phyloP scores from a whole-genome alignment of 331 rosid genomes.

The Malus hybrid region DNA sequence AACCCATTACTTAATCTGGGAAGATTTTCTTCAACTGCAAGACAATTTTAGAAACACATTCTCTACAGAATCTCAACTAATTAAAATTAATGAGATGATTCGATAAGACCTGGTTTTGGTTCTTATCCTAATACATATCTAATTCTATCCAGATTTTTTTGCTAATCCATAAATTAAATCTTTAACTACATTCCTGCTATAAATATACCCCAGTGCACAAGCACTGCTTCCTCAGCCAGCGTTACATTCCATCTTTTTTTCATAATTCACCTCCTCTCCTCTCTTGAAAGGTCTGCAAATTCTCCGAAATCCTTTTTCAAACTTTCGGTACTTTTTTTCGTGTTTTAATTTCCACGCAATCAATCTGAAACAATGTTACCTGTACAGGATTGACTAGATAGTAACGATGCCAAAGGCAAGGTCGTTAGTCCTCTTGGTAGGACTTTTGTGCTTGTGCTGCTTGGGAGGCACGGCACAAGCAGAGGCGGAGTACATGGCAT shows the following conservation, averaged over 20 bases:
- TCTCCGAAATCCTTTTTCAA: not conserved
- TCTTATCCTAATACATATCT: not conserved
- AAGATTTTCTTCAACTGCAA: not conserved
- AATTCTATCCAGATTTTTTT: not conserved
- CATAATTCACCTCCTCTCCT: not conserved
- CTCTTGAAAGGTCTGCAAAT: not conserved
- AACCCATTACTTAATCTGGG: not conserved
- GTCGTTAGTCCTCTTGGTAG: not conserved
- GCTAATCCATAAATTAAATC: not conserved
- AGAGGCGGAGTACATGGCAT: constrained; percentile 35
- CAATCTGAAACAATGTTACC: too few relatives aligned
- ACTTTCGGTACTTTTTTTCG: not conserved
- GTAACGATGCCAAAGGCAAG: not conserved
- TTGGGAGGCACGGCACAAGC: constrained; percentile 9
- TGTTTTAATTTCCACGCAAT: not conserved
- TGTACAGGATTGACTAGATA: not conserved
- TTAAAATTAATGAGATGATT: too few relatives aligned
- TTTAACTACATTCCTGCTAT: not conserved
- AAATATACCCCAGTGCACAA: too few relatives aligned
- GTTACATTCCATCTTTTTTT: too few relatives aligned
- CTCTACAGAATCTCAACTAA: not conserved
- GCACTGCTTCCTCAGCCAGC: too few relatives aligned
- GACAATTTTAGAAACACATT: not conserved
- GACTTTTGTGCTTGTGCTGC: constrained; percentile 3
- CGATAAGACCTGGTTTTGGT: not conserved